phyloP scores from a whole-genome alignment of 768 basidiomycete species.

The Psilocybe cyanescens region DNA sequence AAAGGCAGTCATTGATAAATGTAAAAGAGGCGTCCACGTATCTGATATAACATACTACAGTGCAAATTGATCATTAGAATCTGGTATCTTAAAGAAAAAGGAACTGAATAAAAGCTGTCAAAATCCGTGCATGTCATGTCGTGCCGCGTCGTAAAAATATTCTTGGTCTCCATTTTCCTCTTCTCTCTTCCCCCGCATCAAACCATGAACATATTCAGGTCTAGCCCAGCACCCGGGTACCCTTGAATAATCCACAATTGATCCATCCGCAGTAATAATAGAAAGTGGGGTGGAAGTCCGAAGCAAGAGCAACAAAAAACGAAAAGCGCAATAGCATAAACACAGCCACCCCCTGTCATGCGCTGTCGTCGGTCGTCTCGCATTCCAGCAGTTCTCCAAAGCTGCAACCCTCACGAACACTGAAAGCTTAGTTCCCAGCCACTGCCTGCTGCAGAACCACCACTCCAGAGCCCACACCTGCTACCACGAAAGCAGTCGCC shows the following conservation, averaged over 20 bases:
- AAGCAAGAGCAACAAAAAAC: not conserved
- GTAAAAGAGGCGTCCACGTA: not conserved
- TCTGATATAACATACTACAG: not conserved
- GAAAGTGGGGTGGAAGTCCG: not conserved
- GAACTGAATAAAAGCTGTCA: not conserved
- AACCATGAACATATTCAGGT: too few species aligned
- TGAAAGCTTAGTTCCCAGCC: not conserved
- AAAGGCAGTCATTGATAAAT: too few species aligned
- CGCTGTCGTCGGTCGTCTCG: not conserved
- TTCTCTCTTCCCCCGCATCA: not conserved
- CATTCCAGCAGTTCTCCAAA: too few species aligned
- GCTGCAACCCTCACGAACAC: too few species aligned
- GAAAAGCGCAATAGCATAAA: not conserved
- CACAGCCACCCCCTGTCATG: not conserved
- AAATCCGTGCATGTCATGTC: not conserved
- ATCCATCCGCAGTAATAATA: not conserved
- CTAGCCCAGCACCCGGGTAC: not conserved
- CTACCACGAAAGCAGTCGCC: constrained; percentile 73
- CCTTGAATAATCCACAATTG: not conserved
- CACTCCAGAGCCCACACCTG: constrained; percentile 59
- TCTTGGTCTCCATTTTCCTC: too few species aligned
- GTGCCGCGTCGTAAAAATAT: not conserved
- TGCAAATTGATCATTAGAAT: not conserved
- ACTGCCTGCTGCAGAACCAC: constrained; percentile 70
- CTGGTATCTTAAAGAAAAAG: not conserved